A percentile compares a stretch with the other conserved stretches of the same genome.
phyloP scores from a whole-genome alignment of 257 asterid genomes.

The Coffea eugenioides region DNA sequence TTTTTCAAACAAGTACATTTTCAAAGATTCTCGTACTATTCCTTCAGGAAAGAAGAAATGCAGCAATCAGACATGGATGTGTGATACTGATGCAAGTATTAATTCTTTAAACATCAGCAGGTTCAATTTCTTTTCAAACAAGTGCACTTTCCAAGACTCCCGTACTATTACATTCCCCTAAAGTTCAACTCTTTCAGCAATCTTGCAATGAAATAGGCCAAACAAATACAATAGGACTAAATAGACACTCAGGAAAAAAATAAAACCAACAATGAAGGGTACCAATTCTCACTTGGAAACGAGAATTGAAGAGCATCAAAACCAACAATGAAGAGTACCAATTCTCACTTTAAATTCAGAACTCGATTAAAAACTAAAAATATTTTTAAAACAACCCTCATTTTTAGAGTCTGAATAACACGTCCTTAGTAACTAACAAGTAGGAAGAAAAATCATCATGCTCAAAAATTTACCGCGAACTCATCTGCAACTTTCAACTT shows the following conservation, averaged over 20 bases:
- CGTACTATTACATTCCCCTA: background rate
- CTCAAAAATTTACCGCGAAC: slow-evolving; percentile 69
- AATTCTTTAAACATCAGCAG: background rate
- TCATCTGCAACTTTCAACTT: slow-evolving; percentile 71
- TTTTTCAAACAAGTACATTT: too few species aligned
- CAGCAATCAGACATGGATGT: too few species aligned
- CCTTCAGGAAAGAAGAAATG: too few species aligned
- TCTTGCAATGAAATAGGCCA: background rate
- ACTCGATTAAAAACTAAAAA: background rate
- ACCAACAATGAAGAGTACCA: too few species aligned
- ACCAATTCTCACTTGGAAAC: background rate
- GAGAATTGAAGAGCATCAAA: too few species aligned
- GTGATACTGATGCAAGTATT: background rate
- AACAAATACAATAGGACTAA: background rate
- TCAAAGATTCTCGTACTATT: background rate
- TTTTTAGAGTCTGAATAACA: background rate
- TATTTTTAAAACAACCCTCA: too few species aligned
- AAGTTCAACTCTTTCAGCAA: background rate
- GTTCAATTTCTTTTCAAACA: background rate
- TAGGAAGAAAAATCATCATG: slow-evolving; percentile 13
- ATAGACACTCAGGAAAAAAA: background rate
- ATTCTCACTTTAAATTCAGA: background rate
- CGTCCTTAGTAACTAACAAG: background rate
- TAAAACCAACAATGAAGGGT: background rate
- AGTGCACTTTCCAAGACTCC: background rate